Evolutionary conservation across 208 protist genomes (phyloP), one percentile per base, ranked within the genome.

Genomic region (Angomonas desouzai): DNA sequence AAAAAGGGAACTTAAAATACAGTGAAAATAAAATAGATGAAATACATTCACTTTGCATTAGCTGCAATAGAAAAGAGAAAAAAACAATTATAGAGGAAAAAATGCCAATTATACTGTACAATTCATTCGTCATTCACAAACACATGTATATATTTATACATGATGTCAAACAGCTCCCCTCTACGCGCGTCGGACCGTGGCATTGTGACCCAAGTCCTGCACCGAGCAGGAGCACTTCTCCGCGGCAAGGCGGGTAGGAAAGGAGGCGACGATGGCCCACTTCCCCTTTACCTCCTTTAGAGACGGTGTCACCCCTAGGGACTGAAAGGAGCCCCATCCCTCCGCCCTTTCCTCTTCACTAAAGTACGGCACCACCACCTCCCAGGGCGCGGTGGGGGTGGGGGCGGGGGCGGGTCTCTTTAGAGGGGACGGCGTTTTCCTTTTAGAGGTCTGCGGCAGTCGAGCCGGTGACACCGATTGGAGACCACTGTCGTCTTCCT

Each of bases 241-340:
- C 45, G 78, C 73, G 9, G 70, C 70, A 1, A 85, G 61, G 30
- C 68, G 65, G 10, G 78, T 85, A 28, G 33, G 36, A 36, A 67
- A 68, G 9, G 56, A 62, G 34, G 77, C 79, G 18, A 75, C 30
- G 22, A 70, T 47, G 22, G n/a, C 18, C 18, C 30, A 27, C 33
- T 40, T 34, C 27, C 30, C 25, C 27, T 3, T 10, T 11, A 18
- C 51, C 6, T 40, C 36, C 13, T 16, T 51, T 6, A 51, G 45
- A 23, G 45, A 22, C 9, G 45, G 18, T 16, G 45, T 3, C n/a
- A 51, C 45, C 45, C 45, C 45, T 23, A 51, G 20, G 9, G 20
- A 51, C 18, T 51, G 45, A 23, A 51, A 23, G 6, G 45, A 22
- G 9, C 20, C 18, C 20, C n/a, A 4, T 16, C 10, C 45, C 18